These are phyloP conservation scores for Lachancea meyersii DNA, from an alignment of 805 yeast genomes.

Conservation along the genomic window DNA sequence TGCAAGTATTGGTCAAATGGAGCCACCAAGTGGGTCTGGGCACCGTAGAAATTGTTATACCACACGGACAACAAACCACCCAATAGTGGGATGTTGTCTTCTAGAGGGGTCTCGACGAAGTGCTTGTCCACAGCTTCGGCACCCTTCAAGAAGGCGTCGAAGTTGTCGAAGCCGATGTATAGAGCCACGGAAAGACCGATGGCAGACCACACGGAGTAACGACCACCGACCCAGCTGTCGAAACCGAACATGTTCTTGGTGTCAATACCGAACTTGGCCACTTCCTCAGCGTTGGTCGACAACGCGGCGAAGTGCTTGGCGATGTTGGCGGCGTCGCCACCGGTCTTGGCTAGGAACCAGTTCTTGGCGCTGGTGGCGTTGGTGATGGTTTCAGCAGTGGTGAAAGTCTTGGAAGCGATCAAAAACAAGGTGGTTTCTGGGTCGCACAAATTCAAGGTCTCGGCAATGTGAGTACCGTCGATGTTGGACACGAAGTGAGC, in stretches of 20 bases:
- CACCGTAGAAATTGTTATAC: conserved; percentile 98
- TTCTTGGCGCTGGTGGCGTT: conserved; percentile 92
- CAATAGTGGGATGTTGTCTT: conserved; percentile 83
- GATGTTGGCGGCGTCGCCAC: conserved; percentile 54
- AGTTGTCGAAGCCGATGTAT: conserved; percentile 93
- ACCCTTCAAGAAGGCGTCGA: conserved; percentile 87
- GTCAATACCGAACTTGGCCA: conserved; percentile 92
- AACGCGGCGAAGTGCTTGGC: conserved; percentile 98
- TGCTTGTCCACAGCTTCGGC: conserved; percentile 97
- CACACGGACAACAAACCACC: conserved; percentile 94
- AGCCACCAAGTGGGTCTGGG: conserved; percentile 96
- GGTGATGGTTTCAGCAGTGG: conserved; percentile 96
- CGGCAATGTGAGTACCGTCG: conserved; percentile 97
- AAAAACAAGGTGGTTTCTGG: conserved; percentile 90
- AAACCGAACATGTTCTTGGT: conserved; percentile 98
- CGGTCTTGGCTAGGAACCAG: conserved; percentile 80
- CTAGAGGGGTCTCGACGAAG: conserved; percentile 76
- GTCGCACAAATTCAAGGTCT: conserved; percentile 66
- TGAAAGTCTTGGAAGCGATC: conserved; percentile 95
- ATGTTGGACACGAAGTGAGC: conserved; percentile 96
- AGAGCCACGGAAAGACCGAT: conserved; percentile 94
- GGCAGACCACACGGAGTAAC: conserved; percentile 99
- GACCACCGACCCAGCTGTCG: conserved; percentile 99
- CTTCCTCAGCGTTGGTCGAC: conserved; percentile 88
- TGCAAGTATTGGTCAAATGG: conserved; percentile 98